phyloP scores from a whole-genome alignment of 352 stramenopile species.

The Phytophthora syringae region DNA sequence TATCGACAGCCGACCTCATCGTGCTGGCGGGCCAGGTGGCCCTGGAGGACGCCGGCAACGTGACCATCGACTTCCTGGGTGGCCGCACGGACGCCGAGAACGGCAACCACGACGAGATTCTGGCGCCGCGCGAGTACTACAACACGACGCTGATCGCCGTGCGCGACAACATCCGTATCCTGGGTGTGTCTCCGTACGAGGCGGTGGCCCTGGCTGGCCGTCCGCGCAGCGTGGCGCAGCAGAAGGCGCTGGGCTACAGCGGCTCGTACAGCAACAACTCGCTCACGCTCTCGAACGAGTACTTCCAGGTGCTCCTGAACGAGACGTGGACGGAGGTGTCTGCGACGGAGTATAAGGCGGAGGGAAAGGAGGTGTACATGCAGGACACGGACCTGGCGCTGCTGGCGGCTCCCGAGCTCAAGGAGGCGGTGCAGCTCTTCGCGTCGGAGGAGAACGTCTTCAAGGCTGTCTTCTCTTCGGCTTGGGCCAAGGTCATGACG shows the following conservation, averaged over 20 bases:
- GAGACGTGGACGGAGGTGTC: constrained; percentile 33
- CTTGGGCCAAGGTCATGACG: constrained; percentile 25
- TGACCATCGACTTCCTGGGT: no score
- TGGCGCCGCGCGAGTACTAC: constrained; percentile 88
- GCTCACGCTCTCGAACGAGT: constrained; percentile 81
- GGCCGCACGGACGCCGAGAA: no score
- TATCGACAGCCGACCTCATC: no score
- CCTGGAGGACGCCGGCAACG: no score
- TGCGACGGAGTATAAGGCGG: constrained; percentile 22
- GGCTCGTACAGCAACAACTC: constrained; percentile 84
- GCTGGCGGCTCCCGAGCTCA: constrained; percentile 24
- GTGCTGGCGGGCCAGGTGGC: no score
- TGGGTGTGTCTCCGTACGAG: constrained; percentile 91
- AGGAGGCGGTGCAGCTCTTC: constrained; percentile 23
- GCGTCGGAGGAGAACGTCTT: constrained; percentile 18
- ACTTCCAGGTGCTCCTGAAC: constrained; percentile 29
- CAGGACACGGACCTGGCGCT: constrained; percentile 24
- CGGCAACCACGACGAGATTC: constrained; percentile 79
- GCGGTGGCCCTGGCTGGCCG: constrained; percentile 92
- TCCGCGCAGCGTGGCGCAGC: constrained; percentile 91
- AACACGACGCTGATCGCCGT: constrained; percentile 80
- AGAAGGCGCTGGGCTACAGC: constrained; percentile 76
- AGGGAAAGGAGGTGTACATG: constrained; percentile 31
- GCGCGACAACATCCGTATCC: constrained; percentile 91
- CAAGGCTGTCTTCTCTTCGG: constrained; percentile 23